Base-by-base conservation (phyloP, 805 yeast species). In the Ogataea wickerhamii region DNA sequence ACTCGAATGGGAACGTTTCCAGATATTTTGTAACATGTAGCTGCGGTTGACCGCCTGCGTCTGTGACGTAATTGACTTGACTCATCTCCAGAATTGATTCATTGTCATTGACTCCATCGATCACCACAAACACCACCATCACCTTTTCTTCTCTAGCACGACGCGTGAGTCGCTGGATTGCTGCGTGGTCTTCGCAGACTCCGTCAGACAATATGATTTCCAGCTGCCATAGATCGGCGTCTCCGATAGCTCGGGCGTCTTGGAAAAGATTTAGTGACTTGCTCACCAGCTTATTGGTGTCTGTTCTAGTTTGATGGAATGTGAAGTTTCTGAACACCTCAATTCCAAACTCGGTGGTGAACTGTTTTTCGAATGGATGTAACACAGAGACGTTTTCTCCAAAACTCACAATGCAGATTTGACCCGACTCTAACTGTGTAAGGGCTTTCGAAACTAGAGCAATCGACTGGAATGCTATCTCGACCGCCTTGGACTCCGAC, bases 1-100 rank as follows among this genome's bases (percentile, higher is more conserved):
- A 93, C 58, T 93, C 98, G 63, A 93, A 93, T 51, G 99, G 98
- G 80, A 93, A 93, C 20, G 85, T 75, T 52, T 91, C 96, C 60
- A 93, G 73, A 55, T 93, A 93, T 51, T 81, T 85, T 43, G 78
- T 81, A 42, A 93, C 93, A 56, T 82, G 73, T 46, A 94, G 67
- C 31, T 75, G 74, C 78, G 78, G 72, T 40, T 73, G 74, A 3
- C 97, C 97, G 36, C 68, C 66, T 11, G 63, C 69, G 56, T 82
- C 91, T 3, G 81, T 70, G n/a, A 72, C 74, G 53, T 89, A 93
- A 43, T 73, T 78, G 20, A 89, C 98, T 66, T 91, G 97, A 37
- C 81, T 83, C 96, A 93, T 88, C 47, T 91, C 96, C 66, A 91
- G 67, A 47, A 93, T 89, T 1, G 96, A 87, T 55, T 87, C 94